Evolutionary conservation across 495 filamentous ascomycete genomes (phyloP), one percentile per base, ranked within the genome.

Genomic region (Penicillium mononematosum): DNA sequence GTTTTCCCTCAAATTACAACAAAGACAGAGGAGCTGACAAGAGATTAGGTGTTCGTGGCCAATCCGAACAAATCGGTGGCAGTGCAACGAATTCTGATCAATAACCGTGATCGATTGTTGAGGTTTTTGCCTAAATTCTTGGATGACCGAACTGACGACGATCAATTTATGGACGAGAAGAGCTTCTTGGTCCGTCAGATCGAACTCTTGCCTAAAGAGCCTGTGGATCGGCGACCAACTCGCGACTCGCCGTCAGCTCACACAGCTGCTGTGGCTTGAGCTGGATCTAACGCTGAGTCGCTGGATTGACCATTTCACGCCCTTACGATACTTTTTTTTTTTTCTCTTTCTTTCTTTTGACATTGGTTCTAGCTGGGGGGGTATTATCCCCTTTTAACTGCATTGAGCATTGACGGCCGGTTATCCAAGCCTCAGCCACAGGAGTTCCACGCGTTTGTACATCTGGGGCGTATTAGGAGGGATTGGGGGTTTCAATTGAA

Each of bases 131-230:
- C 89, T 6, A 87, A 86, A 55, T 99, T 99, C 70, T 75, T 98
- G 25, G 93, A 96, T 64, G 95, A 99, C 64, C 82, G 95, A 45
- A 96, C 89, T 10, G 95, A 99, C 48, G 95, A 99, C 70, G 95
- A 97, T 67, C 95, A 99, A 71, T 99, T 99, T 71, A 91, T 89
- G 53, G 95, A 99, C 65, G 95, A 99, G 81, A 89, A 96, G 68
- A 91, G 90, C 61, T 99, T 96, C 67, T 74, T 98, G 55, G 91
- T 98, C 59, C 92, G 94, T 70, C 92, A 96, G 71, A 96, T 99
- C 58, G 83, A 87, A 67, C 84, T 88, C 43, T 79, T 94, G 69
- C 88, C 89, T 9, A 76, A 84, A 27, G 81, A 81, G 53, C 87
- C 87, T 11, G 79, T 88, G 17, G 80, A 86, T 29, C 72, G 69